Base-by-base conservation (phyloP, 192 early-diverging fungal genomes). In the Pilaira anomala region DNA sequence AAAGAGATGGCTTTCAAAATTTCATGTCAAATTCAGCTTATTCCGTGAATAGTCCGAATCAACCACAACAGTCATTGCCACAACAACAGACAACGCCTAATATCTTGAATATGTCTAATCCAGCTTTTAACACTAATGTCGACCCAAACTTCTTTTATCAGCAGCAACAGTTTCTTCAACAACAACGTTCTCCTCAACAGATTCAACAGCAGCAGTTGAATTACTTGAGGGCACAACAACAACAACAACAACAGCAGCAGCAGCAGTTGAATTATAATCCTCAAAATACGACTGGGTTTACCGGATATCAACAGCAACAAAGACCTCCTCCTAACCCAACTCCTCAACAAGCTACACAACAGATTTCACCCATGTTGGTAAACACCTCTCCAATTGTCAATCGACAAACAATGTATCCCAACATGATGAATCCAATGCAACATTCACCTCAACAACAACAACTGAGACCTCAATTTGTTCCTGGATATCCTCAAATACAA, bases 1-100 rank as follows among this genome's bases (percentile, higher is more conserved):
- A 54, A 54, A n/a, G 52, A 54, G 52, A 54, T 54, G 18, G 16
- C 8, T 54, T 29, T 33, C 52, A 54, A 33, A 54, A 54, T 28
- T 54, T 29, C 29, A 25, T 54, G 30, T 33, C 30, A n/a, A 54
- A 33, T 21, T 25, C 26, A 29, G 26, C 26, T 54, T 54, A 54
- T 54, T 33, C 52, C 1, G 11, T 54, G n/a, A 54, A 54, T 54
- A 54, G 29, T 28, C 26, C 16, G 26, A 54, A 33, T 7, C 52
- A 54, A 3, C 52, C 26, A 33, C 52, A 54, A 16, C 51, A 53
- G 14, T 25, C n/a, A 48, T 19, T 6, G 6, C 46, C 13, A 19
- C 46, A 48, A 19, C 46, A 48, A 48, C 46, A 48, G 19, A 14
- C 51, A 6, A 13, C 16, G 13, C 46, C n/a, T 1, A 48, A 9